These are phyloP conservation scores for Colletotrichum sp. DNA, from an alignment of 2,329 filamentous ascomycete genomes.

Conservation along the genomic window DNA sequence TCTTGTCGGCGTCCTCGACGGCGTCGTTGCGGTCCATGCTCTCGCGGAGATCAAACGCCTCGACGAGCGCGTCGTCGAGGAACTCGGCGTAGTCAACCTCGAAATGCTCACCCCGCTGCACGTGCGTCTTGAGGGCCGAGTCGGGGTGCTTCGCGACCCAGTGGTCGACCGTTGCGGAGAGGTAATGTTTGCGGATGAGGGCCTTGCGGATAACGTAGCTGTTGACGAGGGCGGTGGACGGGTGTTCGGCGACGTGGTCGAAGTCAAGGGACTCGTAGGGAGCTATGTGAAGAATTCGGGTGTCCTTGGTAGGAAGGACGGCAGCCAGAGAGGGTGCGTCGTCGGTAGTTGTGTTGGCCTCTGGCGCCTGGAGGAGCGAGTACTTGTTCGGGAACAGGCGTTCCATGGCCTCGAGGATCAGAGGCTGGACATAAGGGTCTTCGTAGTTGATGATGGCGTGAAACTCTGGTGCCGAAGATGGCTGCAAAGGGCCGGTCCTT, in stretches of 20 bases:
- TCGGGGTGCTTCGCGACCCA: constrained; percentile 86
- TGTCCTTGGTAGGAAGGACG: constrained; percentile 36
- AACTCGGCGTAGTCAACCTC: constrained; percentile 98
- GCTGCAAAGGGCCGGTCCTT: constrained; percentile 24
- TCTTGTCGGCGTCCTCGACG: constrained; percentile 35
- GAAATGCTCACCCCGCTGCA: constrained; percentile 83
- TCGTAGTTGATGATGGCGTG: constrained; percentile 85
- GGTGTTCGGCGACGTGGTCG: constrained; percentile 69
- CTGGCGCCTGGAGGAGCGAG: constrained; percentile 58
- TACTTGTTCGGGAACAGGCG: constrained; percentile 60
- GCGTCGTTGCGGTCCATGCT: constrained; percentile 71
- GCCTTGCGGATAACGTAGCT: constrained; percentile 97
- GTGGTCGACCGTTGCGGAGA: constrained; percentile 81
- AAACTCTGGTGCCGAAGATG: constrained; percentile 20
- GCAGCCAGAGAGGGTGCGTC: constrained; percentile 39
- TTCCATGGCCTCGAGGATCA: constrained; percentile 77
- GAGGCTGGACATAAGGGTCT: constrained; percentile 86
- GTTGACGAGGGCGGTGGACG: constrained; percentile 73
- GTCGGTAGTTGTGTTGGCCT: constrained; percentile 33
- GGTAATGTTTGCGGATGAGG: constrained; percentile 93
- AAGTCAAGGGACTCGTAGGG: constrained; percentile 92
- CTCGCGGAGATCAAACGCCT: constrained; percentile 85
- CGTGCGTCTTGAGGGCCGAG: constrained; percentile 70
- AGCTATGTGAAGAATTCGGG: constrained; percentile 75
- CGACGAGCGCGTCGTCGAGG: constrained; percentile 88